These are phyloP conservation scores for Bruguiera gymnorhiza DNA, from an alignment of 345 rosid species.

Conservation along the genomic window DNA sequence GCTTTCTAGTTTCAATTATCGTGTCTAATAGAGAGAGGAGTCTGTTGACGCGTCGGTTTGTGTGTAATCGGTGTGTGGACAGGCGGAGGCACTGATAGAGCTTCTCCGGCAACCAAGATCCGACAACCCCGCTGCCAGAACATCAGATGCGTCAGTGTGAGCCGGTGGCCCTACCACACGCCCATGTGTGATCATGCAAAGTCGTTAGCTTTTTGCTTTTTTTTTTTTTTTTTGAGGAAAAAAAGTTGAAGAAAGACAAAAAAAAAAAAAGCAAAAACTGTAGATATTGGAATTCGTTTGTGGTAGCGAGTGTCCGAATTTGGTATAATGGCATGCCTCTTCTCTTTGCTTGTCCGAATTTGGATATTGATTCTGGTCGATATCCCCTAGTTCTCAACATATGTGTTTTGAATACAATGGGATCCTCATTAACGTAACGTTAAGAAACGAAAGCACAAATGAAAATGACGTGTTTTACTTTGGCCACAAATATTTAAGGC, in stretches of 20 bases:
- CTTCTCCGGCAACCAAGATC: slow-evolving; percentile 92
- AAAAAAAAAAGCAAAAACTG: not conserved
- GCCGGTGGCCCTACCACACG: slow-evolving; percentile 14
- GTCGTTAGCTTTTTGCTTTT: not conserved
- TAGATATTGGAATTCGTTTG: slow-evolving; percentile 5
- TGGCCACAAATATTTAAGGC: too few species aligned
- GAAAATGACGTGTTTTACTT: too few species aligned
- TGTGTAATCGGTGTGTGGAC: slow-evolving; percentile 29
- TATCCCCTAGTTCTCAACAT: too few species aligned
- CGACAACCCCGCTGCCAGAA: slow-evolving; percentile 51
- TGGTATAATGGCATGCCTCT: not conserved
- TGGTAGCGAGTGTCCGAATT: slow-evolving; percentile 5
- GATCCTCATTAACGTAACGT: too few species aligned
- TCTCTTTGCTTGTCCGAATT: not conserved
- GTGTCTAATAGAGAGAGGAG: slow-evolving; percentile 12
- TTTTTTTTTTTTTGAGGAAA: not conserved
- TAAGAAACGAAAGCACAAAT: too few species aligned
- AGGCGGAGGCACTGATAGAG: slow-evolving; percentile 75
- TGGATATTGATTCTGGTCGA: not conserved
- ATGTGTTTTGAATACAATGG: too few species aligned
- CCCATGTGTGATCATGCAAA: slow-evolving; percentile 20
- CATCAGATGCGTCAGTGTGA: slow-evolving; percentile 43
- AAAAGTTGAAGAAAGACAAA: not conserved
- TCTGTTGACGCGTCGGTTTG: slow-evolving; percentile 27
- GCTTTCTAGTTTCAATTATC: not conserved